Conservation (phyloP, 352 stramenopile species). For the Phytophthora tubulina region DNA sequence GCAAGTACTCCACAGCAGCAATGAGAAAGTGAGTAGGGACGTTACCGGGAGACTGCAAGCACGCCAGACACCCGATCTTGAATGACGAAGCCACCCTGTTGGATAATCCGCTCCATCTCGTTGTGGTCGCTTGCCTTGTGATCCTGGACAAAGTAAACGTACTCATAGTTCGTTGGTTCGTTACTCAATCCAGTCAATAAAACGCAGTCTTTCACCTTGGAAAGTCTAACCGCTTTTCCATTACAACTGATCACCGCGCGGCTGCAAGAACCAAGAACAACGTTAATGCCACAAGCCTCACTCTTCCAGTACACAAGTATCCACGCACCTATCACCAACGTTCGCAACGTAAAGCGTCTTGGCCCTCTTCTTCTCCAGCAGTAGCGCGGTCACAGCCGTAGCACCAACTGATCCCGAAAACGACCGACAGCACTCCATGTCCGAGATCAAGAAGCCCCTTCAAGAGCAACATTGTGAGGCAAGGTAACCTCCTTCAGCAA, state of each 20-base stretch:
- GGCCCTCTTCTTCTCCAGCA: conserved; percentile 52
- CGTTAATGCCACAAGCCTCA: not conserved
- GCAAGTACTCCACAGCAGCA: not conserved
- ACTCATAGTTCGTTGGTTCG: conserved; percentile 1
- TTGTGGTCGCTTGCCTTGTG: conserved; percentile 74
- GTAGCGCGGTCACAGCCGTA: conserved; percentile 65
- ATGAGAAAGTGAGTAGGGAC: not conserved
- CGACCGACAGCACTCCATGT: conserved; percentile 75
- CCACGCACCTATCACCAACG: conserved; percentile 75
- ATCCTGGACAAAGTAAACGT: conserved; percentile 40
- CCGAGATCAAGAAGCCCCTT: conserved; percentile 81
- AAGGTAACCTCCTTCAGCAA: not conserved
- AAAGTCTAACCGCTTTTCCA: conserved; percentile 62
- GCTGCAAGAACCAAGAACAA: conserved; percentile 38
- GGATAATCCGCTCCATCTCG: conserved; percentile 67
- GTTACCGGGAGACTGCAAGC: conserved; percentile 76
- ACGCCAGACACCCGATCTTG: conserved; percentile 76
- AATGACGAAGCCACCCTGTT: conserved; percentile 75
- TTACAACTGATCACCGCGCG: conserved; percentile 73
- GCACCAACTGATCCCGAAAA: conserved; percentile 62
- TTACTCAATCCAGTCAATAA: not conserved
- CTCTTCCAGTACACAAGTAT: not conserved
- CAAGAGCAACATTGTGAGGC: conserved; percentile 10
- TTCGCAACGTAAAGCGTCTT: conserved; percentile 71
- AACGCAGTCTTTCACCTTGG: conserved; percentile 42